These are phyloP conservation scores for Aquanectria penicillioides DNA, from an alignment of 2,329 filamentous ascomycete genomes.

Conservation along the genomic window DNA sequence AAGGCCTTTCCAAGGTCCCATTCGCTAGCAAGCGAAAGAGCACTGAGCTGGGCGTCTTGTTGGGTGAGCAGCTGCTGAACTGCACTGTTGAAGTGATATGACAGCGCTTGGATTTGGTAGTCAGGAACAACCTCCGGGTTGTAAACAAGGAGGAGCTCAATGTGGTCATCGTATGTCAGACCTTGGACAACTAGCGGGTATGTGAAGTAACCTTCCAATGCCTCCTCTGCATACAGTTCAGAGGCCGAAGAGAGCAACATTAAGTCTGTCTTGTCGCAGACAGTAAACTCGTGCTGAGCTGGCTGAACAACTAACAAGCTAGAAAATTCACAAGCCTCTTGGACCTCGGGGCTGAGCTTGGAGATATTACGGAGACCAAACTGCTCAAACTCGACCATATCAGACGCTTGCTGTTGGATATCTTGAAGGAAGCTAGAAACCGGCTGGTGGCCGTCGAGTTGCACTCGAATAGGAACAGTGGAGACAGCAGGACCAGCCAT, in stretches of 20 bases:
- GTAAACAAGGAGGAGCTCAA: neutral
- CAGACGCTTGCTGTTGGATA: slow-evolving; percentile 22
- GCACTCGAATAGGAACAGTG: slow-evolving; percentile 38
- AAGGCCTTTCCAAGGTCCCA: neutral
- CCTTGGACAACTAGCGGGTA: neutral
- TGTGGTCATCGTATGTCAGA: neutral
- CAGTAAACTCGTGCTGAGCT: slow-evolving; percentile 6
- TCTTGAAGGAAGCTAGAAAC: slow-evolving; percentile 53
- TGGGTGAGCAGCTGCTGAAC: neutral
- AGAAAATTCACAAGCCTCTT: slow-evolving; percentile 16
- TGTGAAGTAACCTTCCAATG: neutral
- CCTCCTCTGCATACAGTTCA: neutral
- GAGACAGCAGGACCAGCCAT: slow-evolving; percentile 47
- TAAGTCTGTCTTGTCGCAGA: slow-evolving; percentile 37
- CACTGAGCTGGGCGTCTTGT: neutral
- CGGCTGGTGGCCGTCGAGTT: slow-evolving; percentile 37
- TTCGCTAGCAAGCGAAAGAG: neutral
- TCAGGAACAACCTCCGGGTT: neutral
- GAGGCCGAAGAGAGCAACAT: neutral
- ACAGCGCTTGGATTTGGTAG: neutral
- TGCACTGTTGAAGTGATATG: neutral
- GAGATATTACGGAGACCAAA: slow-evolving; percentile 33
- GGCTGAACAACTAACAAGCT: slow-evolving; percentile 17
- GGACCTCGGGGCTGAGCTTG: slow-evolving; percentile 4
- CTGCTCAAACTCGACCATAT: slow-evolving; percentile 30